These are phyloP conservation scores for Wallacemonas sp. DNA, from an alignment of 208 protist genomes.

Conservation along the genomic window DNA sequence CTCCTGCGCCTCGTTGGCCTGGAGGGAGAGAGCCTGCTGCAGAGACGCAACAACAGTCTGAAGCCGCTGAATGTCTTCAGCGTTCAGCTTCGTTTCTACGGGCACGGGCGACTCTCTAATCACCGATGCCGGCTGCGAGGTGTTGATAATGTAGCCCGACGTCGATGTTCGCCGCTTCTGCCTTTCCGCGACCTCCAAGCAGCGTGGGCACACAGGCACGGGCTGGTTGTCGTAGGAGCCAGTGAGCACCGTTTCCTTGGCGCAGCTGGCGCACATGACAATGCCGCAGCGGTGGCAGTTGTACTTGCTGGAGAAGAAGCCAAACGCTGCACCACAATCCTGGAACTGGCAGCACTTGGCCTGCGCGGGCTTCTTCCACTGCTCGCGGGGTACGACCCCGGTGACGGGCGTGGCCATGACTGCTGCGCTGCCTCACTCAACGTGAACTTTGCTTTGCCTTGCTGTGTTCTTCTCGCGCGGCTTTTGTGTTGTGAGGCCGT, in stretches of 20 bases:
- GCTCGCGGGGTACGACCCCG: slow-evolving; percentile 47
- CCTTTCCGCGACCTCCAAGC: slow-evolving; percentile 37
- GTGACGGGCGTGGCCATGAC: slow-evolving; percentile 27
- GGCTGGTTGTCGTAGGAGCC: slow-evolving; percentile 45
- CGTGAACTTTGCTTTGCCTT: no score
- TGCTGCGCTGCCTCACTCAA: no score
- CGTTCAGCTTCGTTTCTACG: slow-evolving; percentile 7
- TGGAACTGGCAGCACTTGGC: slow-evolving; percentile 70
- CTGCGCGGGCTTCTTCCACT: slow-evolving; percentile 42
- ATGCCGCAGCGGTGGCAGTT: slow-evolving; percentile 79
- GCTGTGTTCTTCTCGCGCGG: no score
- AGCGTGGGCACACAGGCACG: slow-evolving; percentile 56
- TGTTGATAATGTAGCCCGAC: slow-evolving; percentile 12
- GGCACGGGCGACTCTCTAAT: slow-evolving; percentile 10
- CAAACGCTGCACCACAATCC: slow-evolving; percentile 58
- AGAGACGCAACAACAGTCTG: slow-evolving; percentile 3
- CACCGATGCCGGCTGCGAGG: slow-evolving; percentile 5
- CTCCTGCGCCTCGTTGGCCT: not conserved
- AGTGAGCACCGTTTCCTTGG: slow-evolving; percentile 24
- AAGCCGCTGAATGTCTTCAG: slow-evolving; percentile 8
- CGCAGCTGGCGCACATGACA: slow-evolving; percentile 58
- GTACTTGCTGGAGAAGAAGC: slow-evolving; percentile 49
- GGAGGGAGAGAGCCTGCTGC: slow-evolving; percentile 6
- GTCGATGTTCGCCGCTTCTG: slow-evolving; percentile 25
- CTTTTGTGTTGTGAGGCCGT: not conserved